Percentiles rank a stretch among this genome's conserved stretches.
These are phyloP conservation scores for Solanum sejunctum DNA, from an alignment of 257 asterid species.

Conservation along the genomic window DNA sequence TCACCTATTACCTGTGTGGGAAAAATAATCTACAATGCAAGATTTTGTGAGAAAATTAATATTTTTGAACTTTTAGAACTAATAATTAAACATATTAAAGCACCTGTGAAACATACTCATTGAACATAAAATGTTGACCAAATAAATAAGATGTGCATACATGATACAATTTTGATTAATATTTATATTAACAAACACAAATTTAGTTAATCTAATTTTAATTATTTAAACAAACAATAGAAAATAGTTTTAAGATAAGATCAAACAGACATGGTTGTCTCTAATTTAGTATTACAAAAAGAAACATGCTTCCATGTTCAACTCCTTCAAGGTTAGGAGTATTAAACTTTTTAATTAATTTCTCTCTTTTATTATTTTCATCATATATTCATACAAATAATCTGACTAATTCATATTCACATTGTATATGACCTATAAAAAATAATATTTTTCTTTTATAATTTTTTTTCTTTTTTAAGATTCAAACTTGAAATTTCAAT, in stretches of 20 bases:
- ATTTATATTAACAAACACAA: neutral
- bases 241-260: neutral
- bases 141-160: neutral
- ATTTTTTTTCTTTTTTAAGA: accelerated
- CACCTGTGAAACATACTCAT: neutral
- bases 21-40: neutral
- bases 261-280: neutral
- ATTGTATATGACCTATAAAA: too few species aligned
- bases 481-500: neutral
- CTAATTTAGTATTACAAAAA: neutral
- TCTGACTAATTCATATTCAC: neutral
- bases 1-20: neutral
- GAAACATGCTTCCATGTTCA: constrained; percentile 10
- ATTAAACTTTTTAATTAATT: neutral
- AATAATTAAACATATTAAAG: neutral
- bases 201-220: neutral
- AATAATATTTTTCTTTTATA: neutral
- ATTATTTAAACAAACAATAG: neutral
- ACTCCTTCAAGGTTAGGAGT: neutral
- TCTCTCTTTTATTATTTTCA: neutral
- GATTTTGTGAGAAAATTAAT: neutral
- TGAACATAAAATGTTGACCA: neutral
- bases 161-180: neutral
- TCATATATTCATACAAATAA: neutral
- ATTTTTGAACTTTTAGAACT: neutral